Percentiles rank a stretch among this genome's conserved stretches.
Conservation (phyloP, 306 rosid genomes). For the Luffa aegyptiaca region DNA sequence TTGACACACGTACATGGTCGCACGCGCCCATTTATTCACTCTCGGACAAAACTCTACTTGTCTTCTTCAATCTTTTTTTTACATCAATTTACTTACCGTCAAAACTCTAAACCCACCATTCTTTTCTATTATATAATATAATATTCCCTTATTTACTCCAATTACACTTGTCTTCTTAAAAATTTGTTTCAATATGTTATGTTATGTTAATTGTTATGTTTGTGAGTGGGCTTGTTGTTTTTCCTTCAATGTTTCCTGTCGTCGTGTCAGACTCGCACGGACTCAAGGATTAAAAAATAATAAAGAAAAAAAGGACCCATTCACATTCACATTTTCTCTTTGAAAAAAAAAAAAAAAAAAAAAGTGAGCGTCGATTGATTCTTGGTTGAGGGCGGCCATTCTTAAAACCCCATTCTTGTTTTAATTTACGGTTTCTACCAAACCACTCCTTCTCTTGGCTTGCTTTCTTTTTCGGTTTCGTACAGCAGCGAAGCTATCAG, state of each 20-base stretch:
- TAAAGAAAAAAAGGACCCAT: too few species aligned
- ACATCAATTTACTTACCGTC: too few species aligned
- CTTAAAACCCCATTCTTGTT: conserved; percentile 4
- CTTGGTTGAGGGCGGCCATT: background rate
- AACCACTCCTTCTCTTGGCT: background rate
- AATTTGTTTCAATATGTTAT: too few species aligned
- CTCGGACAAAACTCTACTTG: background rate
- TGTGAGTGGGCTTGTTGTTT: background rate
- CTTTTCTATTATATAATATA: too few species aligned
- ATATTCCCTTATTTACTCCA: background rate
- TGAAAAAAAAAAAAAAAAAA: background rate
- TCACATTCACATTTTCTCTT: background rate
- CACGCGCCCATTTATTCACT: background rate
- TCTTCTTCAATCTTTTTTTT: background rate
- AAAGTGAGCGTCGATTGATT: background rate
- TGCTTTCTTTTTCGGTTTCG: conserved; percentile 1
- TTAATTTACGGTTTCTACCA: conserved; percentile 26
- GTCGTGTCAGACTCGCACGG: conserved; percentile 7
- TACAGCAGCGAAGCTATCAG: background rate
- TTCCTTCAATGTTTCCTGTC: background rate
- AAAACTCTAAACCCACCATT: too few species aligned
- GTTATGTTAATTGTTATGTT: too few species aligned
- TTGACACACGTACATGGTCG: background rate
- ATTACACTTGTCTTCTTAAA: background rate
- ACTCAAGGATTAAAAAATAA: background rate